Percentiles rank a stretch among this genome's conserved stretches.
These are phyloP conservation scores for Fragilaria crotonensis DNA, from an alignment of 108 stramenopile genomes.

Conservation along the genomic window DNA sequence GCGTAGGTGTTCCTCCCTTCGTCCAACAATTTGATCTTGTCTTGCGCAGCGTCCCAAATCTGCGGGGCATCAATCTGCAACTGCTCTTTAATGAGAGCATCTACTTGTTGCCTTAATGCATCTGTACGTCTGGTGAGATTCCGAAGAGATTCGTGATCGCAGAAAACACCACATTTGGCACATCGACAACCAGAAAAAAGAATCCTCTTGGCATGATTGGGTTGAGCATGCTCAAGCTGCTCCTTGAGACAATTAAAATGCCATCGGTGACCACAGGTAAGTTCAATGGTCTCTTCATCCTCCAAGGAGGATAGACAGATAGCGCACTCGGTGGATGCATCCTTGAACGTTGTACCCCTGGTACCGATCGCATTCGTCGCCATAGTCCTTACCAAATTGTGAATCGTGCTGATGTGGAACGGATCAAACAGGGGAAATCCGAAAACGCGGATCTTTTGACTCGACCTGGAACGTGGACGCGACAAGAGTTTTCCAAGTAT, in stretches of 20 bases:
- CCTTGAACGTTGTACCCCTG: slow-evolving; percentile 33
- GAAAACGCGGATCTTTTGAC: too few species aligned
- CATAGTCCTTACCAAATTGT: too few species aligned
- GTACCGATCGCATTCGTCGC: too few species aligned
- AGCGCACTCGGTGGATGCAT: slow-evolving; percentile 58
- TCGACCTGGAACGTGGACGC: too few species aligned
- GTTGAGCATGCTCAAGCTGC: slow-evolving; percentile 44
- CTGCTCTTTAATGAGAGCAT: slow-evolving; percentile 43
- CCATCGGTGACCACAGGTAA: slow-evolving; percentile 54
- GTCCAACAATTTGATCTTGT: slow-evolving; percentile 19
- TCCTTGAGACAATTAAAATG: too few species aligned
- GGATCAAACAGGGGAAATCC: too few species aligned
- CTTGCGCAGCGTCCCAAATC: slow-evolving; percentile 6
- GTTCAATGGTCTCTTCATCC: slow-evolving; percentile 24
- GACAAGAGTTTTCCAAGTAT: too few species aligned
- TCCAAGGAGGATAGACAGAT: slow-evolving; percentile 47
- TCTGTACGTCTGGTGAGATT: slow-evolving; percentile 51
- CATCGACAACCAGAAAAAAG: slow-evolving; percentile 60
- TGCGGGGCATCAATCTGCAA: slow-evolving; percentile 29
- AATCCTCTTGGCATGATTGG: slow-evolving; percentile 30
- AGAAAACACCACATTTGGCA: slow-evolving; percentile 49
- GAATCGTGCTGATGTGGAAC: too few species aligned
- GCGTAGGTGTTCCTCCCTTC: slow-evolving; percentile 44
- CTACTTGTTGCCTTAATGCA: slow-evolving; percentile 40
- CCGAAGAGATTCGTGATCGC: slow-evolving; percentile 37